Base-by-base conservation (phyloP, 306 rosid genomes). In the Echinosophora koreensis region DNA sequence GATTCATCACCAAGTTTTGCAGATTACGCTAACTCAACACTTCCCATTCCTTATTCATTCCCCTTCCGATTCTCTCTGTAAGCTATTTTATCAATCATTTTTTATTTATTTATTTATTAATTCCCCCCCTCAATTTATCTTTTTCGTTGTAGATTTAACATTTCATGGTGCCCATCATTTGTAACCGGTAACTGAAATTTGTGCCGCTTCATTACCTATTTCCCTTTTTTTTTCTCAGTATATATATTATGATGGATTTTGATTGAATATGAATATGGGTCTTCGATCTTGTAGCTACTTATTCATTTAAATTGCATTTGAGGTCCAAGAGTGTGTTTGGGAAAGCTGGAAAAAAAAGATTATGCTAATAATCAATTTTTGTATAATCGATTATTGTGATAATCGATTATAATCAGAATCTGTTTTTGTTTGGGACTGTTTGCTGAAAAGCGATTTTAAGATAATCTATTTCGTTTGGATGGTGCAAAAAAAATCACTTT, bases 181-280 rank as follows among this genome's bases (percentile, higher is more conserved):
- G 60, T 75, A 38, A 16, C 63, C 50, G 28, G 54, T 57, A 30
- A 5, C 12, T 38, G 6, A 57, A 67, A 54, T 63, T 68, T 42
- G 28, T 38, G 30, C 37, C 37, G 64, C 41, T 51, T 8, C 44
- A 18, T 76, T 64, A 3, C 42, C 51, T 3, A 2, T 27, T 74
- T 34, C 44, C 9, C 11, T 42, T 52, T 34, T 9, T 5, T 6
- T 5, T 11, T 30, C 2, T 30, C 32, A 9, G 41, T 10, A 1
- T 6, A 18, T 22, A 15, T 50, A 9, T 49, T 66, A 6, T 67
- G 52, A 50, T 32, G 62, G 6, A 41, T 46, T 50, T 6, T 78
- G 68, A 67, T 59, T 18, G 14, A 42, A 67, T 85, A 41, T 85
- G 82, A 64, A 81, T 81, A 56, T 73, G 76, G 34, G 63, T 38